A percentile compares a stretch with the other conserved stretches of the same genome.
phyloP scores from a whole-genome alignment of 495 filamentous ascomycete species.

The Xylaria nigripes region DNA sequence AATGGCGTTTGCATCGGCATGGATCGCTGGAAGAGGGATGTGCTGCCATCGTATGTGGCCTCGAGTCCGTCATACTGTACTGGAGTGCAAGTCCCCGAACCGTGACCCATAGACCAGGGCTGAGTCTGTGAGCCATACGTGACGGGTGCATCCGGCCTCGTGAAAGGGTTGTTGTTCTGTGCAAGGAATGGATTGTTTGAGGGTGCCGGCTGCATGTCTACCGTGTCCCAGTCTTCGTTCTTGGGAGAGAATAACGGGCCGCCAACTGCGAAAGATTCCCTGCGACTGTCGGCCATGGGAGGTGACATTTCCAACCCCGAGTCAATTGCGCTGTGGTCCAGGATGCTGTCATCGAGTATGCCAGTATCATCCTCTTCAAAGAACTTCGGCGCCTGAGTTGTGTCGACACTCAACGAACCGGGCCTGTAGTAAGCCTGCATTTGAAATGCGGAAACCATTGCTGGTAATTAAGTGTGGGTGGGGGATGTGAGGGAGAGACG shows the following conservation, averaged over 20 bases:
- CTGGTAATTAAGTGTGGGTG: conserved; percentile 18
- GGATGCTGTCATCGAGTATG: conserved; percentile 78
- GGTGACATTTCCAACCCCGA: conserved; percentile 63
- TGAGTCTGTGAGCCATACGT: conserved; percentile 40
- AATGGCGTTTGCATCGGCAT: conserved; percentile 47
- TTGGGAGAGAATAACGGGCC: conserved; percentile 65
- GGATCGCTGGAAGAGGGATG: conserved; percentile 43
- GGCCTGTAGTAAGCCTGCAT: conserved; percentile 57
- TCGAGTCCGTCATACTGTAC: conserved; percentile 57
- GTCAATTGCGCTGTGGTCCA: conserved; percentile 57
- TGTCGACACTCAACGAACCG: conserved; percentile 53
- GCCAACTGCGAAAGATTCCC: conserved; percentile 62
- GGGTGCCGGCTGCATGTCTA: conserved; percentile 48
- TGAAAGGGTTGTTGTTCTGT: conserved; percentile 43
- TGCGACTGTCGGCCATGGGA: conserved; percentile 55
- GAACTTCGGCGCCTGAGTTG: conserved; percentile 49
- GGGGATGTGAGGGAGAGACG: conserved; percentile 1
- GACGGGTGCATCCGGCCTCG: conserved; percentile 26
- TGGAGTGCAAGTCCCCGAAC: conserved; percentile 42
- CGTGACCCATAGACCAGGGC: conserved; percentile 54
- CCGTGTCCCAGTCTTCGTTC: conserved; percentile 61
- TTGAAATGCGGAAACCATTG: conserved; percentile 43
- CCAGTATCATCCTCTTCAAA: conserved; percentile 74
- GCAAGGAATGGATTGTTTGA: conserved; percentile 55
- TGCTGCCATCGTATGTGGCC: conserved; percentile 50